phyloP scores from a whole-genome alignment of 768 basidiomycete species.

The Neoboletus subvelutipes region DNA sequence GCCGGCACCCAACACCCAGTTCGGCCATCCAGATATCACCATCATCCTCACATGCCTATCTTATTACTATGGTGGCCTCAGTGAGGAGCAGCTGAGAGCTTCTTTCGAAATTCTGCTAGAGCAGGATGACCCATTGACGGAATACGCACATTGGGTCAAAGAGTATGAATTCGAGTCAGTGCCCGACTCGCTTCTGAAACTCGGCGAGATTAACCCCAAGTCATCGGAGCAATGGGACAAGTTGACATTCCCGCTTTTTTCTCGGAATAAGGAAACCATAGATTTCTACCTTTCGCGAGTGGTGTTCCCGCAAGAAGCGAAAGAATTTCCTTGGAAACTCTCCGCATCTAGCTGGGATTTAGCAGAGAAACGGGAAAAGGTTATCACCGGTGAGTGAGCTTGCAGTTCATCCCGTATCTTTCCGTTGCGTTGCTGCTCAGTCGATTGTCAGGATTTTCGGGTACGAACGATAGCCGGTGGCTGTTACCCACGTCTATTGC shows the following conservation, averaged over 20 bases:
- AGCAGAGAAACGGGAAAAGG: slow-evolving; percentile 20
- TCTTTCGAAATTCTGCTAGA: slow-evolving; percentile 1
- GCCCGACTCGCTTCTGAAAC: neutral
- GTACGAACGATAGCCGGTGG: slow-evolving; percentile 40
- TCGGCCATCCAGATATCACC: slow-evolving; percentile 37
- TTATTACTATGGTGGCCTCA: slow-evolving; percentile 30
- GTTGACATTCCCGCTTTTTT: neutral
- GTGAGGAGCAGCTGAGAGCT: neutral
- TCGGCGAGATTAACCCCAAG: neutral
- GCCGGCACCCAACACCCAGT: slow-evolving; percentile 31
- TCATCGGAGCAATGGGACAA: slow-evolving; percentile 10
- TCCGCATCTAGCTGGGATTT: slow-evolving; percentile 36
- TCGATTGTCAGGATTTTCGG: slow-evolving; percentile 33
- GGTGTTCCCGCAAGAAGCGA: slow-evolving; percentile 36
- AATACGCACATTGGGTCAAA: slow-evolving; percentile 1
- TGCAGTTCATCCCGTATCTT: neutral
- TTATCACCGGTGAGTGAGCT: slow-evolving; percentile 3
- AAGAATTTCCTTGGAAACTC: slow-evolving; percentile 33
- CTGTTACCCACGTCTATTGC: slow-evolving; percentile 33
- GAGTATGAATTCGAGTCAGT: neutral
- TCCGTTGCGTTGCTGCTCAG: neutral
- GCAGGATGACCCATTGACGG: neutral
- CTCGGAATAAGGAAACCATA: neutral
- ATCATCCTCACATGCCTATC: slow-evolving; percentile 32
- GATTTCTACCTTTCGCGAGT: slow-evolving; percentile 25